Conservation (phyloP, 306 rosid genomes). For the Dalbergia cultrata region DNA sequence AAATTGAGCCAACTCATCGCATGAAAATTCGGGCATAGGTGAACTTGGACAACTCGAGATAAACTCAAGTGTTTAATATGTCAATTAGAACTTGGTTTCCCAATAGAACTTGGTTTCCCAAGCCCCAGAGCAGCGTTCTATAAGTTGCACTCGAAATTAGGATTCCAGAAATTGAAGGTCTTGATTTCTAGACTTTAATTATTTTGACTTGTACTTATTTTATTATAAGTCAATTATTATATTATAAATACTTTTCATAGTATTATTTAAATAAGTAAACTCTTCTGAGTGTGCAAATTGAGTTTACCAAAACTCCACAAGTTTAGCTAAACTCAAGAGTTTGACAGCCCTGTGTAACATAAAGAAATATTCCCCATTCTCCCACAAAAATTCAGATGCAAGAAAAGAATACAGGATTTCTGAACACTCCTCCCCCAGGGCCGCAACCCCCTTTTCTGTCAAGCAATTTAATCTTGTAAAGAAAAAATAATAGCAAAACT, state of each 20-base stretch:
- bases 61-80: neutral
- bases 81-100: neutral
- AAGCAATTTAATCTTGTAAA: conserved; percentile 5
- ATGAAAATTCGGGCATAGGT: neutral
- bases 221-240: too few relatives aligned
- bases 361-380: neutral
- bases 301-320: neutral
- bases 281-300: neutral
- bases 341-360: neutral
- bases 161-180: neutral
- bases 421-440: too few relatives aligned
- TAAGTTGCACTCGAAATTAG: neutral
- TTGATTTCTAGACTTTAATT: too few relatives aligned
- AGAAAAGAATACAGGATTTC: conserved; percentile 19
- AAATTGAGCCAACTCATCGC: neutral
- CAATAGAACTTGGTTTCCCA: neutral
- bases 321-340: neutral
- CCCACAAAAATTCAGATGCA: neutral
- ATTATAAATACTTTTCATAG: too few relatives aligned
- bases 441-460: too few relatives aligned
- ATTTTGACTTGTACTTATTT: neutral
- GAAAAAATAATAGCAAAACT: conserved; percentile 26
- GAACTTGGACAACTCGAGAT: neutral
- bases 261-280: neutral
- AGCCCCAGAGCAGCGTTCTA: neutral